Percentiles rank a stretch among this genome's conserved stretches.
These are phyloP conservation scores for Amanita polypyramis DNA, from an alignment of 768 basidiomycete genomes.

Conservation along the genomic window DNA sequence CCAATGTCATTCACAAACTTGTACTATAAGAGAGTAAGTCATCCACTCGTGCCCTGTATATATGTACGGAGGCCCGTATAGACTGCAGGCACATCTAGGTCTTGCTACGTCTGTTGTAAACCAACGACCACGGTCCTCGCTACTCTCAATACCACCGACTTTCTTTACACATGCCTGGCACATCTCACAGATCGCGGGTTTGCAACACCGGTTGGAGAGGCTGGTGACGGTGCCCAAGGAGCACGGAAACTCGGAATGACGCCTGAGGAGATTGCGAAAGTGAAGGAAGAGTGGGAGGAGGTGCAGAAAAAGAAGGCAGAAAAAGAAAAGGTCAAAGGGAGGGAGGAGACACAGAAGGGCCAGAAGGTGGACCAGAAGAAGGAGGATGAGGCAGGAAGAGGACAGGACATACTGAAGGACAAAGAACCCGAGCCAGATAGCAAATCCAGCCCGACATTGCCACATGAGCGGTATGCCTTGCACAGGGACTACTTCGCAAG, in stretches of 20 bases:
- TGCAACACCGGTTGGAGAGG: conserved; percentile 38
- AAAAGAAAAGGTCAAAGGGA: conserved; percentile 40
- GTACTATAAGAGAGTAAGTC: conserved; percentile 81
- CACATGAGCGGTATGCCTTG: conserved; percentile 69
- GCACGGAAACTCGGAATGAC: conserved; percentile 32
- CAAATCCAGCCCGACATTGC: conserved; percentile 16
- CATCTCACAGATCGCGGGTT: conserved; percentile 80
- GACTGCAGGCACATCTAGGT: conserved; percentile 69
- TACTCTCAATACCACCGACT: conserved; percentile 75
- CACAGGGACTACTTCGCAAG: conserved; percentile 72
- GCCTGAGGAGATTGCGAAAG: conserved; percentile 67
- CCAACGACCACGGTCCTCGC: conserved; percentile 80
- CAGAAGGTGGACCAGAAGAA: conserved; percentile 23
- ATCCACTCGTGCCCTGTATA: neutral
- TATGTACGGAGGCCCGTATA: conserved; percentile 21
- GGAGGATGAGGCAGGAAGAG: conserved; percentile 15
- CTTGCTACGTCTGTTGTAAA: conserved; percentile 72
- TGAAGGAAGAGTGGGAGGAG: conserved; percentile 75
- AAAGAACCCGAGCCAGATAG: conserved; percentile 21
- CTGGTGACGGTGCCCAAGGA: conserved; percentile 20
- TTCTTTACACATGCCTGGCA: conserved; percentile 73
- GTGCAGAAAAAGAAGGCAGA: conserved; percentile 53
- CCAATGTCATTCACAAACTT: conserved; percentile 70
- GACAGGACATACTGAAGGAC: conserved; percentile 16
- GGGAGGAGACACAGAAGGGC: conserved; percentile 30